phyloP scores from a whole-genome alignment of 1,139 yeast species.

The Candida tunisiensis region DNA sequence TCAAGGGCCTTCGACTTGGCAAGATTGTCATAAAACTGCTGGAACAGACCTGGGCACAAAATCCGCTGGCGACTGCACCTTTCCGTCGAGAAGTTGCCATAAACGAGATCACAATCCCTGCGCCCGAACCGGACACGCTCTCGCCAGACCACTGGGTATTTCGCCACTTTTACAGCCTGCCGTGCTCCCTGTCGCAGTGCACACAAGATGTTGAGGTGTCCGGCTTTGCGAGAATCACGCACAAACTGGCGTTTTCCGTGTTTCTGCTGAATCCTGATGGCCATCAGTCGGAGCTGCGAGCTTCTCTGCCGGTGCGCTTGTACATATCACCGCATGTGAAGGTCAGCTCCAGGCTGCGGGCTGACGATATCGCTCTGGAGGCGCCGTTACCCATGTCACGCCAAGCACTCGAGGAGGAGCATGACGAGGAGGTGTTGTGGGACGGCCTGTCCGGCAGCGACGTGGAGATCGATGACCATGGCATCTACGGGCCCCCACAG shows the following conservation, averaged over 20 bases:
- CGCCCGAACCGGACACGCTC: constrained; percentile 21
- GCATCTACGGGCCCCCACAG: constrained; percentile 73
- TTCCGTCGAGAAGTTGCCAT: no score
- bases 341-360: neutral
- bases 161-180: constrained; percentile 40
- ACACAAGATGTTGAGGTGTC: constrained; percentile 71
- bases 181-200: constrained; percentile 54
- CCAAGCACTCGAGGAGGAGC: no score
- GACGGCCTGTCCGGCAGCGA: neutral
- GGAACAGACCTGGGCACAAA: constrained; percentile 25
- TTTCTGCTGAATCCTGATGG: constrained; percentile 56
- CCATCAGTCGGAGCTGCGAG: constrained; percentile 61
- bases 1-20: constrained; percentile 70
- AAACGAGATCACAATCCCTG: constrained; percentile 21
- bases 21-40: constrained; percentile 45
- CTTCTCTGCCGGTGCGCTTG: constrained; percentile 51
- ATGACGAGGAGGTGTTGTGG: constrained; percentile 8
- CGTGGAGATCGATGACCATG: constrained; percentile 4
- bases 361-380: neutral
- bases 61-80: no score
- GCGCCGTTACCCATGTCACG: neutral
- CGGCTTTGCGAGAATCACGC: constrained; percentile 41
- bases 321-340: constrained; percentile 66
- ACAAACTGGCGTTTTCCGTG: constrained; percentile 50
- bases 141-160: constrained; percentile 67